Conservation (phyloP, 192 early-diverging fungal species). For the Gryganskiella cystojenkinii region DNA sequence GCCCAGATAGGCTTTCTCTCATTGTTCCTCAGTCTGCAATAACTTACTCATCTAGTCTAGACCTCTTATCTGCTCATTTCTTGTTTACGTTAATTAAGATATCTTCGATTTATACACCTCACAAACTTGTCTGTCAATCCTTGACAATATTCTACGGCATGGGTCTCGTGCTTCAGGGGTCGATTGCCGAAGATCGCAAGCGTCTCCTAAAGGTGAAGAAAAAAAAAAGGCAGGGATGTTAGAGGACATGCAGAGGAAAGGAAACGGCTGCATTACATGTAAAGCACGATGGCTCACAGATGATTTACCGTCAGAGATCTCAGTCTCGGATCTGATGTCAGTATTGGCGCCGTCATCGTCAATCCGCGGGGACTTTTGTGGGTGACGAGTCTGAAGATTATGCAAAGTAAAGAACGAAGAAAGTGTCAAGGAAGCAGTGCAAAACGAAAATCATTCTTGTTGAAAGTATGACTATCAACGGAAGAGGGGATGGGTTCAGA, state of each 20-base stretch:
- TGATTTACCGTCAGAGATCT: not conserved
- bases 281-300: conserved; percentile 6
- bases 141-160: not conserved
- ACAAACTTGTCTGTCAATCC: no score
- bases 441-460: not conserved
- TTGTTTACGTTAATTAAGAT: no score
- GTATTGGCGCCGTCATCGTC: not conserved
- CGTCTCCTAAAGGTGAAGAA: not conserved
- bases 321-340: conserved; percentile 1
- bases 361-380: conserved; percentile 2
- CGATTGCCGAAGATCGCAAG: conserved; percentile 6
- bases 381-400: conserved; percentile 3
- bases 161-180: conserved; percentile 3
- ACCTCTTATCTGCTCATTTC: no score
- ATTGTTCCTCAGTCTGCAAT: no score
- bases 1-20: no score
- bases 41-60: no score
- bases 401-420: conserved; percentile 6
- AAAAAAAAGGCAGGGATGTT: not conserved
- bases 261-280: not conserved
- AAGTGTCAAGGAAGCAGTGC: conserved; percentile 1
- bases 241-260: conserved; percentile 6
- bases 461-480: no score
- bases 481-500: no score
- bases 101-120: no score